A percentile compares a stretch with the other conserved stretches of the same genome.
Conservation (phyloP, 2,329 filamentous ascomycete species). For the Fusarium anthophilum region DNA sequence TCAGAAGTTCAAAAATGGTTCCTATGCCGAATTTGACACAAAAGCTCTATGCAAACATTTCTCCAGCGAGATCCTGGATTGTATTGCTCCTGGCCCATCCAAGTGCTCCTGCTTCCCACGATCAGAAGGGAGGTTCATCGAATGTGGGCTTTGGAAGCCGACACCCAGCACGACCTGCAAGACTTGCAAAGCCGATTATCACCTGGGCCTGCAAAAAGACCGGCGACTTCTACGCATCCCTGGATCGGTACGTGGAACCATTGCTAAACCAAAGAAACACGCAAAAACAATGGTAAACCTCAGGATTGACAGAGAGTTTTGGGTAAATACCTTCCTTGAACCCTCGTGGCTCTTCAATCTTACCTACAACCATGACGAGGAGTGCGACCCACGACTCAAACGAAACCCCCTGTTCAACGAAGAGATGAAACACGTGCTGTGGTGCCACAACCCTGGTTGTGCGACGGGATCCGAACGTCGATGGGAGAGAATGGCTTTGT, state of each 20-base stretch:
- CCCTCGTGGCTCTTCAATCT: conserved; percentile 5
- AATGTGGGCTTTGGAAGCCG: background rate
- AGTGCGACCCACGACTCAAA: background rate
- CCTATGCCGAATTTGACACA: background rate
- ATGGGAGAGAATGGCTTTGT: conserved; percentile 6
- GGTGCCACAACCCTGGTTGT: background rate
- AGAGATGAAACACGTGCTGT: background rate
- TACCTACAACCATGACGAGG: background rate
- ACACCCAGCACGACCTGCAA: background rate
- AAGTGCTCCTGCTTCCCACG: background rate
- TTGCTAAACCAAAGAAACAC: background rate
- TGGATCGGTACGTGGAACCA: background rate
- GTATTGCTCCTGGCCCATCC: background rate
- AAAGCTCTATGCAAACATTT: background rate
- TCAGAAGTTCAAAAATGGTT: background rate
- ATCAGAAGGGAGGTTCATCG: background rate
- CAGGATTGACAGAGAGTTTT: background rate
- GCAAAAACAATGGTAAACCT: background rate
- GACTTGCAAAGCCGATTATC: background rate
- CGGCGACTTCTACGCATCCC: background rate
- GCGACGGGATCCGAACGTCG: background rate
- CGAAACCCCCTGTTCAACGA: background rate
- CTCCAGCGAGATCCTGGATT: background rate
- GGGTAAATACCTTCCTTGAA: background rate
- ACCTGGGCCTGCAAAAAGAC: background rate